Conservation (phyloP, 75 land plant genomes). For the Gnetum montanum region DNA sequence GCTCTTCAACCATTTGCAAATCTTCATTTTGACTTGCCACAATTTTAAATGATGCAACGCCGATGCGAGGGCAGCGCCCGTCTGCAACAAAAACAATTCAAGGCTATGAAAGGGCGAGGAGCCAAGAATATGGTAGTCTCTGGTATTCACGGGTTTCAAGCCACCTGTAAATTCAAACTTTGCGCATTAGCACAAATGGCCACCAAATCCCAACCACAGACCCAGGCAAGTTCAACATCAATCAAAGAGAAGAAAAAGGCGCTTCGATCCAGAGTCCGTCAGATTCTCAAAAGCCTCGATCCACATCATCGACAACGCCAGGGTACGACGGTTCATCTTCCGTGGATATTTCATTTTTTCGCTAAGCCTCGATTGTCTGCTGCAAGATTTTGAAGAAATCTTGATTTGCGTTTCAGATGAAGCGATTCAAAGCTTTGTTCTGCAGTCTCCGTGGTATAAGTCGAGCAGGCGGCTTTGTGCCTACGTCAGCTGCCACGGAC, state of each 20-base stretch:
- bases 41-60: too few species aligned
- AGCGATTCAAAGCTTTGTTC: slow-evolving; percentile 53
- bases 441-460: slow-evolving; percentile 72
- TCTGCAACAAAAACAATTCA: too few species aligned
- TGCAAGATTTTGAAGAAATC: neutral
- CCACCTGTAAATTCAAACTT: too few species aligned
- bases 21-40: too few species aligned
- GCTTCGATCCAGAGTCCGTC: slow-evolving; percentile 48
- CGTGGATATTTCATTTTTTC: neutral
- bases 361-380: neutral
- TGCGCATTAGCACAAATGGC: too few species aligned
- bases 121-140: too few species aligned
- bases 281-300: slow-evolving; percentile 39
- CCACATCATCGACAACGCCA: slow-evolving; percentile 31
- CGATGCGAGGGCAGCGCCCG: too few species aligned
- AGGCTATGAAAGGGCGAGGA: too few species aligned
- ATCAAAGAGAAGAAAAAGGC: slow-evolving; percentile 53
- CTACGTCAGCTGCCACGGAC: slow-evolving; percentile 67
- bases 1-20: too few species aligned
- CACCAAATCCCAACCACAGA: too few species aligned
- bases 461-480: slow-evolving; percentile 66
- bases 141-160: too few species aligned
- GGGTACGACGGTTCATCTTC: slow-evolving; percentile 17
- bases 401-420: slow-evolving; percentile 27
- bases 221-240: too few species aligned